These are phyloP conservation scores for Oldenlandia corymbosa DNA, from an alignment of 257 asterid species.

Conservation along the genomic window DNA sequence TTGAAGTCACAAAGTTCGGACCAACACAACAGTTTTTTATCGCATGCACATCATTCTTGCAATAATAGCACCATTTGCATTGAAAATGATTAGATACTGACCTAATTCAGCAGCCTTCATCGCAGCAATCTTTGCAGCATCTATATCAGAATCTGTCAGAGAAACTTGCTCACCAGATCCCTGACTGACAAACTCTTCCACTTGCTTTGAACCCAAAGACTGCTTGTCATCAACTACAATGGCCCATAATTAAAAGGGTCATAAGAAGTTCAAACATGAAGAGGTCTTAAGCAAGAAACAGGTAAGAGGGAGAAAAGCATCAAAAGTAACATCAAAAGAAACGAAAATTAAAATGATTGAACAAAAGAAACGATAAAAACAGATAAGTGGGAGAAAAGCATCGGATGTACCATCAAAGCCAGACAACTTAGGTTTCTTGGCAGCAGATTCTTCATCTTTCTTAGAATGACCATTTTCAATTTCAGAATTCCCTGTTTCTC, in stretches of 20 bases:
- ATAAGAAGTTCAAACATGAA: not conserved
- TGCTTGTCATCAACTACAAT: conserved; percentile 17
- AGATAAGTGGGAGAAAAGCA: not conserved
- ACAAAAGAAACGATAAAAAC: too few species aligned
- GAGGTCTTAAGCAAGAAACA: not conserved
- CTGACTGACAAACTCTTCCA: conserved; percentile 20
- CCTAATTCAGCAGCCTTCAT: conserved; percentile 97
- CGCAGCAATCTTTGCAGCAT: conserved; percentile 92
- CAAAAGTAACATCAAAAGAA: not conserved
- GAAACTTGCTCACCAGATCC: conserved; percentile 47
- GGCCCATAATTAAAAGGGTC: conserved; percentile 4
- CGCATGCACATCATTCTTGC: not conserved
- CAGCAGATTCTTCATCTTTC: conserved; percentile 40
- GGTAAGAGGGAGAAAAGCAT: not conserved
- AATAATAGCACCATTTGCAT: not conserved
- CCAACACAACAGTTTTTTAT: not conserved
- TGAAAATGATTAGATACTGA: conserved; percentile 4
- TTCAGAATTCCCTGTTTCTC: conserved; percentile 36
- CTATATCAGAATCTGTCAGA: conserved; percentile 76
- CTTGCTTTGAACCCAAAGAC: conserved; percentile 22
- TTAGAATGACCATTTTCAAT: conserved; percentile 21
- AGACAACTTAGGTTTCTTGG: conserved; percentile 57
- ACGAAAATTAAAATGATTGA: too few species aligned
- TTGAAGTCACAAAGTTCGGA: not conserved
- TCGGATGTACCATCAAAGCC: conserved; percentile 32